phyloP scores from a whole-genome alignment of 306 rosid species.

The Prunus fruticosa region DNA sequence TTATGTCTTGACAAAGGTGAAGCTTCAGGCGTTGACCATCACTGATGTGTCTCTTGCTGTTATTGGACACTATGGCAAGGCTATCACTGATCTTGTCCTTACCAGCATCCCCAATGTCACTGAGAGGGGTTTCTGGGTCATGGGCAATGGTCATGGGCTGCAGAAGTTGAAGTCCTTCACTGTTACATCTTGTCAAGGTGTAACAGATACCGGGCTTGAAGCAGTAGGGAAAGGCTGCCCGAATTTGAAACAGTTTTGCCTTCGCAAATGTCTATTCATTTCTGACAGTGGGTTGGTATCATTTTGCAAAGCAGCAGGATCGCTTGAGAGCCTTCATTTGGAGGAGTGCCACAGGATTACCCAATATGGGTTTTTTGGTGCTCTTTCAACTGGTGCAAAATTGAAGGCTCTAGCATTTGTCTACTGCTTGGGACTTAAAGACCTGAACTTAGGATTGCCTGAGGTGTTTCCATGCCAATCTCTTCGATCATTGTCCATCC shows the following conservation, averaged over 20 bases:
- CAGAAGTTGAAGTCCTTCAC: constrained; percentile 74
- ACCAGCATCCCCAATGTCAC: constrained; percentile 55
- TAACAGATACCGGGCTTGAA: constrained; percentile 67
- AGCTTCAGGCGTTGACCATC: constrained; percentile 70
- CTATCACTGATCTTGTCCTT: constrained; percentile 65
- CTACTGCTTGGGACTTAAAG: constrained; percentile 80
- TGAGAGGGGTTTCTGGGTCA: constrained; percentile 92
- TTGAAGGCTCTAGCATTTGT: constrained; percentile 65
- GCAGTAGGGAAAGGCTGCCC: constrained; percentile 90
- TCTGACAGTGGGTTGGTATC: constrained; percentile 79
- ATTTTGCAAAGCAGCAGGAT: constrained; percentile 59
- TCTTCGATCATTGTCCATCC: constrained; percentile 54
- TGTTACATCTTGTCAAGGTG: constrained; percentile 66
- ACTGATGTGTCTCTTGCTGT: constrained; percentile 88
- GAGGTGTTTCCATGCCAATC: constrained; percentile 42
- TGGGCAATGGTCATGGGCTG: constrained; percentile 83
- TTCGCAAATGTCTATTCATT: constrained; percentile 55
- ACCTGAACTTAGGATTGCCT: constrained; percentile 44
- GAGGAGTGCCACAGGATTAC: constrained; percentile 94
- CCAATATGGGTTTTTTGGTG: constrained; percentile 71
- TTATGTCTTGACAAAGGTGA: constrained; percentile 54
- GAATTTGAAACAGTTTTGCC: constrained; percentile 59
- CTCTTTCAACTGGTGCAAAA: constrained; percentile 58
- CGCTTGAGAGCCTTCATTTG: constrained; percentile 75
- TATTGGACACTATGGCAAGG: constrained; percentile 80